These are phyloP conservation scores for Oemleria cerasiformis DNA, from an alignment of 306 rosid species.

Conservation along the genomic window DNA sequence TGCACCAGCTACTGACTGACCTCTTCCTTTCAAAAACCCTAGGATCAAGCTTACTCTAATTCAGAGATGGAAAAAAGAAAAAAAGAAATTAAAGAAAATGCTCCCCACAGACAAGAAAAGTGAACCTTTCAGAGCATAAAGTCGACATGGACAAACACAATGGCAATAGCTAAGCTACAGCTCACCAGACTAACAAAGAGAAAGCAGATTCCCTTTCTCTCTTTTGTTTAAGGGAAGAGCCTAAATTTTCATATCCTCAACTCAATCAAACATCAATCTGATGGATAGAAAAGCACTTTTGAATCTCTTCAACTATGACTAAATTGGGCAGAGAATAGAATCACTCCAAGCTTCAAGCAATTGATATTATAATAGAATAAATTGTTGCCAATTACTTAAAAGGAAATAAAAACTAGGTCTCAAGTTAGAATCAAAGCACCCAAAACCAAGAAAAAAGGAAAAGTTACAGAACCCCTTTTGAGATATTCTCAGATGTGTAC, in stretches of 20 bases:
- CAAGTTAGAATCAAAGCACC: constrained; percentile 28
- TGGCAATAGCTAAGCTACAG: constrained; percentile 67
- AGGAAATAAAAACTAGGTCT: constrained; percentile 16
- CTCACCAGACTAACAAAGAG: constrained; percentile 57
- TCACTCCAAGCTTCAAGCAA: constrained; percentile 27
- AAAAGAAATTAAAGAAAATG: constrained; percentile 21
- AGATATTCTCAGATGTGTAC: constrained; percentile 44
- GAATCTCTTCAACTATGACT: constrained; percentile 29
- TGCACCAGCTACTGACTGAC: constrained; percentile 36
- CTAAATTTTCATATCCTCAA: constrained; percentile 42
- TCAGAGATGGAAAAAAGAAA: constrained; percentile 27
- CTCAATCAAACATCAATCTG: constrained; percentile 35
- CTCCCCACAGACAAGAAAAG: constrained; percentile 68
- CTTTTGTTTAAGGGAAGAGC: constrained; percentile 43
- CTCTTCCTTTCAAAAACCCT: constrained; percentile 49
- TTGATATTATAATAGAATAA: background rate
- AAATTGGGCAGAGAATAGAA: constrained; percentile 20
- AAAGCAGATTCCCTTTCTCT: constrained; percentile 96
- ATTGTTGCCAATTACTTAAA: constrained; percentile 4
- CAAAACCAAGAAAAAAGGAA: constrained; percentile 18
- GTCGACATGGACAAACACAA: constrained; percentile 56
- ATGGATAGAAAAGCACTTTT: constrained; percentile 24
- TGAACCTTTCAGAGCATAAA: constrained; percentile 97
- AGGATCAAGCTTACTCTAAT: constrained; percentile 48
- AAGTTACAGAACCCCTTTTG: constrained; percentile 32